Evolutionary conservation across 495 filamentous ascomycete genomes (phyloP), one percentile per base, ranked within the genome.

Genomic region (Talaromyces thailandensis): DNA sequence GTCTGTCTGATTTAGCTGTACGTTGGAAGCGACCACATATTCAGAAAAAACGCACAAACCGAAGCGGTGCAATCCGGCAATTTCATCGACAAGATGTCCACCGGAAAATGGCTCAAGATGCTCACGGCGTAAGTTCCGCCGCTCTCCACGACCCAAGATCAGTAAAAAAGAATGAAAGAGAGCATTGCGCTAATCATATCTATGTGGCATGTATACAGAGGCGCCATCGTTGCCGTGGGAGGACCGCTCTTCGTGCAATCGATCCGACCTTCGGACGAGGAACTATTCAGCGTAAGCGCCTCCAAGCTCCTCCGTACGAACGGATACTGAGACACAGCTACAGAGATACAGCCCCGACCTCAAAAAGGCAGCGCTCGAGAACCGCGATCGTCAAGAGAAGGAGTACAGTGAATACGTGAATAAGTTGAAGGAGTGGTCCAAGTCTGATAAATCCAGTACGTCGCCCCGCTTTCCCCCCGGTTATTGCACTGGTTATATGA

Each of bases 311-410:
- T 18, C 6, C 18, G n/a, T n/a, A n/a, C n/a, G 16, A 2, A 18
- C 43, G 6, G 9, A 9, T 12, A 48, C 60, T 26, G 23, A 45
- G 28, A 25, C 51, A 6, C 28, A 12, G n/a, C 32, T 14, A 24
- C 69, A 92, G 81, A 85, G 81, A 73, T 98, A 96, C 78, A 98
- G 93, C 71, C 92, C 93, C 1, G 94, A 98, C 14, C 83, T 98
- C 4, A 90, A 93, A 71, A 89, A 89, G 72, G 83, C 87, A 66
- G 90, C 88, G 59, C 75, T 92, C 1, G 90, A 91, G 68, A 81
- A 88, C 58, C 83, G 93, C 29, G 78, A 86, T 52, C 82, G 85
- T 65, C 82, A 81, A 60, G 84, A 91, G 65, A 81, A 95, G 75
- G 92, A 96, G 24, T 93, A 96, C 70, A 88, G 95, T 67, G 84